These are phyloP conservation scores for Epichloe typhina DNA, from an alignment of 2,329 filamentous ascomycete species.

Conservation along the genomic window DNA sequence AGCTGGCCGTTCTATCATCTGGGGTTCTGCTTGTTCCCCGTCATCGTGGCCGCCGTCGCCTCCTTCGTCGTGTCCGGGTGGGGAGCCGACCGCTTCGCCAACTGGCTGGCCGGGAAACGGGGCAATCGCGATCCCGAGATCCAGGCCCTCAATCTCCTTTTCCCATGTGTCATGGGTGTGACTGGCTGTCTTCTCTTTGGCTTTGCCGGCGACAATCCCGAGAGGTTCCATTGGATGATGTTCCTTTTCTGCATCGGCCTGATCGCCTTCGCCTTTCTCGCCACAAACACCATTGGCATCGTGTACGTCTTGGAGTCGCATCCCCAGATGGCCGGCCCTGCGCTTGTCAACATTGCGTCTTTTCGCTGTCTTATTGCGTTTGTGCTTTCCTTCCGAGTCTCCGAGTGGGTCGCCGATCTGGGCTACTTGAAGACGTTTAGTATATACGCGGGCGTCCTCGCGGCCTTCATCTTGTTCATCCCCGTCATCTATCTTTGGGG, in stretches of 20 bases:
- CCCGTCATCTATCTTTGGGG: neutral
- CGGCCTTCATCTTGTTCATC: neutral
- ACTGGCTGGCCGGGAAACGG: conserved; percentile 3
- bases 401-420: conserved; percentile 2
- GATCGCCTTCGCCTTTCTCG: conserved; percentile 3
- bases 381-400: conserved; percentile 2
- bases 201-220: neutral
- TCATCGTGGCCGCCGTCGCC: neutral
- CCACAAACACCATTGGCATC: conserved; percentile 4
- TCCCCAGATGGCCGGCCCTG: neutral
- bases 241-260: neutral
- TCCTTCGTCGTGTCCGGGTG: neutral
- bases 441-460: neutral
- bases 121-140: neutral
- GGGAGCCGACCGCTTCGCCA: conserved; percentile 1
- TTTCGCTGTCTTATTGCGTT: conserved; percentile 2
- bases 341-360: conserved; percentile 1
- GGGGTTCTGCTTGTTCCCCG: conserved; percentile 2
- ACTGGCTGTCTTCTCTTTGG: conserved; percentile 1
- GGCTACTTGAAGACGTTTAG: conserved; percentile 1
- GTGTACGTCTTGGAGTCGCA: conserved; percentile 2
- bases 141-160: neutral
- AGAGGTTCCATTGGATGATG: neutral
- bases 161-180: neutral
- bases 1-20: conserved; percentile 1